Conservation (phyloP, 805 yeast genomes). For the Kregervanrija fluxuum region DNA sequence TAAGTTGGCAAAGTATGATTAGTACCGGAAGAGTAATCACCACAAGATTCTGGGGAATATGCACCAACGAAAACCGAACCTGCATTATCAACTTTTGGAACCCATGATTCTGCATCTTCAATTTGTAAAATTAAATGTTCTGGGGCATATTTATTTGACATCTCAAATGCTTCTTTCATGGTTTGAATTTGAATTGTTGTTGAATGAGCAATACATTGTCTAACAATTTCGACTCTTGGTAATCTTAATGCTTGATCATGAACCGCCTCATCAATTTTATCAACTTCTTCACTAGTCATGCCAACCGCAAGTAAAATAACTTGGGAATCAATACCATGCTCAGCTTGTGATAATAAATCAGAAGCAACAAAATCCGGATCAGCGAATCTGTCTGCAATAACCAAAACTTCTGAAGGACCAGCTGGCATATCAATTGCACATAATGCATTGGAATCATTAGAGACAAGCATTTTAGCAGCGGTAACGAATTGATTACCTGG, state of each 20-base stretch:
- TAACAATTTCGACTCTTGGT: slow-evolving; percentile 90
- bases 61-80: slow-evolving; percentile 97
- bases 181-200: slow-evolving; percentile 63
- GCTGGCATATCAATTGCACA: slow-evolving; percentile 99
- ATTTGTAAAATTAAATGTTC: slow-evolving; percentile 94
- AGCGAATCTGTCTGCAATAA: slow-evolving; percentile 81
- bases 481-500: slow-evolving; percentile 99
- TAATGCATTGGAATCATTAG: slow-evolving; percentile 89
- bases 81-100: slow-evolving; percentile 77
- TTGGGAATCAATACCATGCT: slow-evolving; percentile 97
- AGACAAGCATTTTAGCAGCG: slow-evolving; percentile 97
- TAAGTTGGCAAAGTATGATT: slow-evolving; percentile 98
- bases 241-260: slow-evolving; percentile 73
- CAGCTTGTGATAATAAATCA: slow-evolving; percentile 95
- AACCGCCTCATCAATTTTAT: slow-evolving; percentile 73
- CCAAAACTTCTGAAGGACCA: slow-evolving; percentile 97
- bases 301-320: slow-evolving; percentile 84
- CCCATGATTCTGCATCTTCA: slow-evolving; percentile 66
- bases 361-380: slow-evolving; percentile 97
- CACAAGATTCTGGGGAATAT: slow-evolving; percentile 95
- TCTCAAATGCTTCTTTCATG: slow-evolving; percentile 73
- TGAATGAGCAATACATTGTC: slow-evolving; percentile 89
- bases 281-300: slow-evolving; percentile 51
- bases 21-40: slow-evolving; percentile 97
- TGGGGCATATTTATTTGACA: slow-evolving; percentile 92